Conservation (phyloP, 768 basidiomycete genomes). For the Mycena leptocephala region DNA sequence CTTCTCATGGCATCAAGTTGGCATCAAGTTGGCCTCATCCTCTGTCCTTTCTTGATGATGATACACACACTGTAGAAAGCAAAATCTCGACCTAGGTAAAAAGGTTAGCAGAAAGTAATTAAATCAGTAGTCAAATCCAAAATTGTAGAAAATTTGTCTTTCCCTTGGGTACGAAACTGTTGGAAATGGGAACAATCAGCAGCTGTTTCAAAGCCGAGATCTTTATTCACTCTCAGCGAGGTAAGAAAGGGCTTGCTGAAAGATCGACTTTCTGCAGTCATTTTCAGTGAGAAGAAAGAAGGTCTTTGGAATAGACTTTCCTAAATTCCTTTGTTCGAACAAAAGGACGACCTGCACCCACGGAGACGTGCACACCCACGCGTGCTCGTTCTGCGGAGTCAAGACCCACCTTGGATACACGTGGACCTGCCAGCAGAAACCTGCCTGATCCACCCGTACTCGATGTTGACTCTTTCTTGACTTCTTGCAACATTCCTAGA, state of each 20-base stretch:
- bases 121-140: neutral
- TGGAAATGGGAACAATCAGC: neutral
- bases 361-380: neutral
- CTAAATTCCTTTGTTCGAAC: neutral
- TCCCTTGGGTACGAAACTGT: neutral
- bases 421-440: neutral
- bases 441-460: neutral
- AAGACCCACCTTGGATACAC: neutral
- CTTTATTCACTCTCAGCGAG: conserved; percentile 10
- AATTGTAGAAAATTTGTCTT: neutral
- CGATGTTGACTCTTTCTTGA: neutral
- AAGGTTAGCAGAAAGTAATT: neutral
- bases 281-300: neutral
- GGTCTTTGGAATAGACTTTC: neutral
- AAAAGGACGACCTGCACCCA: neutral
- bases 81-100: neutral
- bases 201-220: neutral
- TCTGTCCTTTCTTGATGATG: no score
- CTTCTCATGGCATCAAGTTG: no score
- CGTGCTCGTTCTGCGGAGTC: neutral
- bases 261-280: neutral
- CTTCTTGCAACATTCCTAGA: neutral
- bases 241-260: conserved; percentile 6
- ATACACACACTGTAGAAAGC: neutral
- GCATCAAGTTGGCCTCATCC: no score